These are phyloP conservation scores for Fusarium praegraminearum DNA, from an alignment of 2,329 filamentous ascomycete species.

Conservation along the genomic window DNA sequence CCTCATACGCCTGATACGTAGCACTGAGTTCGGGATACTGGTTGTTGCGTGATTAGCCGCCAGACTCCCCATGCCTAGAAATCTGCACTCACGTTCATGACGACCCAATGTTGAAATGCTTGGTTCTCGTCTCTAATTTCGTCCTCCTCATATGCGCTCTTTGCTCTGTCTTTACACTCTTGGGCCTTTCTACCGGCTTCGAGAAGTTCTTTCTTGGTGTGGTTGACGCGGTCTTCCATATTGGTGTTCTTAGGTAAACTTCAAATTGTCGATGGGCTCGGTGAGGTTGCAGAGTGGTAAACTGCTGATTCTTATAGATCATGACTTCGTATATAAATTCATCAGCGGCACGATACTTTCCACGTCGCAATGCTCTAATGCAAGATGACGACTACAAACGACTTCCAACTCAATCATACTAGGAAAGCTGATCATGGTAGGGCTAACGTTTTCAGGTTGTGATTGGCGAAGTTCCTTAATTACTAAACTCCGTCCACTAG, in stretches of 20 bases:
- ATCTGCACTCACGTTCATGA: background rate
- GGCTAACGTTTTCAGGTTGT: background rate
- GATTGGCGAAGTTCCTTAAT: background rate
- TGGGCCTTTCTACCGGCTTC: background rate
- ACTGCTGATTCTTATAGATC: background rate
- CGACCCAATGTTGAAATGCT: background rate
- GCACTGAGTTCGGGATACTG: background rate
- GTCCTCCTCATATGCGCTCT: background rate
- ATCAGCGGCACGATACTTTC: background rate
- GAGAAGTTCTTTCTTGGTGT: background rate
- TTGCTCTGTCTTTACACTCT: background rate
- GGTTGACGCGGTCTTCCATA: background rate
- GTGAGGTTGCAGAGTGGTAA: background rate
- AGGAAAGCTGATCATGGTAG: background rate
- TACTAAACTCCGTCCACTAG: background rate
- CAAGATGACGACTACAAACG: background rate
- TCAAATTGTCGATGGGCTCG: background rate
- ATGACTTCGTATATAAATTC: too few relatives aligned
- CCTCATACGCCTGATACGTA: background rate
- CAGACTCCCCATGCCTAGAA: rapidly evolving
- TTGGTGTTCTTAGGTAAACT: too few relatives aligned
- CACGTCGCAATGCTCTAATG: background rate
- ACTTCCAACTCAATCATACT: background rate
- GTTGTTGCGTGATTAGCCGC: background rate
- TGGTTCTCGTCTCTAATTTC: background rate